Base-by-base conservation (phyloP, 768 basidiomycete species). In the Tremella yokohamensis region DNA sequence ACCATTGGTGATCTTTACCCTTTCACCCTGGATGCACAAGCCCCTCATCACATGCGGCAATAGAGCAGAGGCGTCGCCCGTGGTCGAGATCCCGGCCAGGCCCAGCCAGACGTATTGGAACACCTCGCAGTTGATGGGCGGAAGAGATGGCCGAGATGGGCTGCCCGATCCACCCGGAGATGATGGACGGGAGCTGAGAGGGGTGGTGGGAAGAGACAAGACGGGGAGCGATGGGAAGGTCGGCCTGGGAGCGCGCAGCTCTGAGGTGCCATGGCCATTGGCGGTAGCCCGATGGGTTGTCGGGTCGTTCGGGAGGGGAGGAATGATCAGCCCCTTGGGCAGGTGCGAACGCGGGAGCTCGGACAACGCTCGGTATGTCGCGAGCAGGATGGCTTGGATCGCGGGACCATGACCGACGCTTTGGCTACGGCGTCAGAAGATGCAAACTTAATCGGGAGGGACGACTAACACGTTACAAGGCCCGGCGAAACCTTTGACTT, bases 381-480 rank as follows among this genome's bases (percentile, higher is more conserved):
- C 71, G 3, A 62, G 42, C 1, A 76, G 60, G 48, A 74, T 66
- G 8, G 63, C 42, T 38, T 59, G 49, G 39, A 67, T 39, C 4
- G 75, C 75, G 0, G 22, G 42, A 9, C 24, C 40, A 11, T 56
- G 22, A 2, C 75, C 75, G 8, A 76, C 66, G 47, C 18, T 1
- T 24, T 4, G 20, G 25, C 25, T 16, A 15, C 18, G 22, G 42
- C n/a, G 15, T 45, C 42, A 45, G 42, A n/a, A 6, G n/a, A 45
- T 26, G 7, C 2, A 22, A 48, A 25, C 13, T 40, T 8, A 13
- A n/a, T 13, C n/a, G 29, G 8, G 38, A 1, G 3, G 8, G 16
- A 19, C 13, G 58, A 62, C 75, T 56, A 47, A 76, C 75, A 73
- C 61, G 44, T 76, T 76, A 39, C 75, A 74, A 15, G 75, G 69